phyloP scores from a whole-genome alignment of 176 grass and related monocot genomes.

The Miscanthus lutarioriparius region DNA sequence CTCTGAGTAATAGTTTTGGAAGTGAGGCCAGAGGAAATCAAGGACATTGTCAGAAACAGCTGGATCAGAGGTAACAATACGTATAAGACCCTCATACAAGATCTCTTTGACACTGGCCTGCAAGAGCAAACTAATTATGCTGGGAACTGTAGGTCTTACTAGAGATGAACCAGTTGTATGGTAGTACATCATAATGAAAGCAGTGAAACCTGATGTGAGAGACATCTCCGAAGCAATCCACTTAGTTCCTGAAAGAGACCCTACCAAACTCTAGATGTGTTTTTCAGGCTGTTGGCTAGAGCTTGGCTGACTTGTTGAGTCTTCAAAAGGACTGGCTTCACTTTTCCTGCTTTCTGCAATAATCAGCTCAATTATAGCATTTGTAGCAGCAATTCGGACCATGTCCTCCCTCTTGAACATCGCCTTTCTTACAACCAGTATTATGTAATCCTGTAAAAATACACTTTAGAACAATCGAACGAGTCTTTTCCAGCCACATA shows the following conservation, averaged over 20 bases:
- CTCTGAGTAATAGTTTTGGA: constrained; percentile 71
- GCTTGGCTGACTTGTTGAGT: constrained; percentile 83
- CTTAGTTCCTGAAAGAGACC: constrained; percentile 80
- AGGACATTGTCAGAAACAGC: constrained; percentile 55
- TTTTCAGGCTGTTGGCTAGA: constrained; percentile 74
- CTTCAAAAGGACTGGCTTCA: constrained; percentile 50
- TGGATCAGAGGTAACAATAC: constrained; percentile 62
- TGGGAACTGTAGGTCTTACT: neutral
- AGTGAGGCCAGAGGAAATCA: constrained; percentile 85
- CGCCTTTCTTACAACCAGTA: constrained; percentile 86
- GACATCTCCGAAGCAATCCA: constrained; percentile 81
- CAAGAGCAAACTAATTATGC: constrained; percentile 33
- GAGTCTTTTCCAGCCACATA: neutral
- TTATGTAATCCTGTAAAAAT: constrained; percentile 79
- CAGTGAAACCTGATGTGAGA: constrained; percentile 69
- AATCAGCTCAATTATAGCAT: constrained; percentile 77
- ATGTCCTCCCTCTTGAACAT: constrained; percentile 86
- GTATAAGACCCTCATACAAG: constrained; percentile 68
- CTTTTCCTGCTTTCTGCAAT: constrained; percentile 55
- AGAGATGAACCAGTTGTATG: constrained; percentile 21
- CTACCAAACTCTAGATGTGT: constrained; percentile 45
- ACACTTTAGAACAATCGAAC: constrained; percentile 30
- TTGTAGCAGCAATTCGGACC: constrained; percentile 67
- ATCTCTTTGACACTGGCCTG: constrained; percentile 81
- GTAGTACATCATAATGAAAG: constrained; percentile 14